These are phyloP conservation scores for Rhodosorus marinus DNA, from an alignment of 23 red algal genomes.

Conservation along the genomic window DNA sequence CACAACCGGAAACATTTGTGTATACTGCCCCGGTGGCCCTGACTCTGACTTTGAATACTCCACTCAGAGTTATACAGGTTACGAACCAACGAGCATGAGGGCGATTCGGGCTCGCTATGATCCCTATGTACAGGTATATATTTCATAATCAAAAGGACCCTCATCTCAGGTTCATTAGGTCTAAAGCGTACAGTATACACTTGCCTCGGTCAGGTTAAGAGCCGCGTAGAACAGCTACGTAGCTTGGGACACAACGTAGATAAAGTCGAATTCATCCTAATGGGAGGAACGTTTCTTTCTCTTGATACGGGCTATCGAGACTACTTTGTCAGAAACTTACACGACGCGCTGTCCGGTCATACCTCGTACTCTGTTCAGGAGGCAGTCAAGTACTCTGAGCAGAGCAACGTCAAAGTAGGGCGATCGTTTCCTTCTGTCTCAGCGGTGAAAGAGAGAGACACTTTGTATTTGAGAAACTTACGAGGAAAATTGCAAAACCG, in stretches of 20 bases:
- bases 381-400: constrained; percentile 77
- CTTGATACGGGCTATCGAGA: constrained; percentile 75
- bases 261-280: constrained; percentile 98
- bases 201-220: too few species aligned
- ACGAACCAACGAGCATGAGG: constrained; percentile 95
- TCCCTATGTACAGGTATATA: constrained; percentile 85
- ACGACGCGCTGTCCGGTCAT: constrained; percentile 89
- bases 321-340: constrained; percentile 94
- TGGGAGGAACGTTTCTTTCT: constrained; percentile 96
- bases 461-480: too few species aligned
- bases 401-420: constrained; percentile 27
- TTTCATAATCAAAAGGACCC: too few species aligned
- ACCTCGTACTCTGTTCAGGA: constrained; percentile 41
- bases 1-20: constrained; percentile 91
- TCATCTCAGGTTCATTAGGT: too few species aligned
- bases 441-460: too few species aligned
- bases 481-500: too few species aligned
- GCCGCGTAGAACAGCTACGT: constrained; percentile 74
- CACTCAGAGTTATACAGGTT: constrained; percentile 90
- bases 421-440: too few species aligned
- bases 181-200: too few species aligned
- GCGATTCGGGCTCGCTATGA: constrained; percentile 96
- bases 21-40: constrained; percentile 97
- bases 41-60: constrained; percentile 97
- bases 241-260: constrained; percentile 76